phyloP scores from a whole-genome alignment of 2,329 filamentous ascomycete species.

The Fusarium acutatum region DNA sequence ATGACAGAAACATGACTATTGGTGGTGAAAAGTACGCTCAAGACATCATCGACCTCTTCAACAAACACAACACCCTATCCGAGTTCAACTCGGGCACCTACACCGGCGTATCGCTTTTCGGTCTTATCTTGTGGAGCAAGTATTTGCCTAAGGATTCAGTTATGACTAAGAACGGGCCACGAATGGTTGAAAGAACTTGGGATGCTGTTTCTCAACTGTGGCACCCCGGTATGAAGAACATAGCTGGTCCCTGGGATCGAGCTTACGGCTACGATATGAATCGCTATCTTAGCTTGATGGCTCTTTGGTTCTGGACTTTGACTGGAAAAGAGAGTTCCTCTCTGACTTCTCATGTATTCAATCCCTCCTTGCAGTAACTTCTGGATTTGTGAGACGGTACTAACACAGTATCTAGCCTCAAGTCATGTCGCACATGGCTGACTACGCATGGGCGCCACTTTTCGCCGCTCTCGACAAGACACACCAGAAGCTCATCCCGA shows the following conservation, averaged over 20 bases:
- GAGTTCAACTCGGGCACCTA: constrained; percentile 73
- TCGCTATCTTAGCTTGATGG: constrained; percentile 65
- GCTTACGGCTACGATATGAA: constrained; percentile 72
- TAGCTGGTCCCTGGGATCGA: constrained; percentile 72
- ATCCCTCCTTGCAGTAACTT: fast-evolving
- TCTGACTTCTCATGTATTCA: not conserved
- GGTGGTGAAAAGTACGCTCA: constrained; percentile 65
- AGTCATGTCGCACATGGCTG: constrained; percentile 66
- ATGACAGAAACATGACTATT: constrained; percentile 66
- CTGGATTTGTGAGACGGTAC: not conserved
- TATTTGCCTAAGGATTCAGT: constrained; percentile 64
- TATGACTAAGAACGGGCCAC: constrained; percentile 60
- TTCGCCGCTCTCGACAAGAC: constrained; percentile 62
- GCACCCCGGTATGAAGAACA: constrained; percentile 66
- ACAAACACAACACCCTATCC: constrained; percentile 63
- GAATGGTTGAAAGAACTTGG: constrained; percentile 65
- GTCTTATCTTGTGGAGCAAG: constrained; percentile 66
- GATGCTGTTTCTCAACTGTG: constrained; percentile 60
- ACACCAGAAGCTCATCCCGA: constrained; percentile 57
- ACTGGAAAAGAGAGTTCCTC: constrained; percentile 58
- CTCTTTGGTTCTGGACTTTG: constrained; percentile 66
- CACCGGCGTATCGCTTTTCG: constrained; percentile 68
- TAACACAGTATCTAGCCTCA: constrained; percentile 47
- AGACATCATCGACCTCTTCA: constrained; percentile 65
- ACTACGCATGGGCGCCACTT: constrained; percentile 66